These are phyloP conservation scores for Cyberlindnera mycetangii DNA, from an alignment of 805 yeast species.

Conservation along the genomic window DNA sequence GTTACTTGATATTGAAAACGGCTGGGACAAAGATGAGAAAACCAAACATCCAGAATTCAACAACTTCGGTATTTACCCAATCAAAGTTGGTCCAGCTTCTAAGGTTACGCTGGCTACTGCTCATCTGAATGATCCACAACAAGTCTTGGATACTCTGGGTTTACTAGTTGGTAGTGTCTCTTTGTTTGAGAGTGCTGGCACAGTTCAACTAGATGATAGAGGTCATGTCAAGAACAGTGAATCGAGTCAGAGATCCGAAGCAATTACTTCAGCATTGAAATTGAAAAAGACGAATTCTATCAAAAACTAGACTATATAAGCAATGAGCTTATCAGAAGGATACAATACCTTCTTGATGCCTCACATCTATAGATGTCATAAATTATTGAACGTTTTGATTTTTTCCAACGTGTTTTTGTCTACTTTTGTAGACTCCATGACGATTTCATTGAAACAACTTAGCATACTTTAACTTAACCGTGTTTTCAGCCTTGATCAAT, in stretches of 20 bases:
- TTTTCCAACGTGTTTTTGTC: neutral
- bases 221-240: slow-evolving; percentile 57
- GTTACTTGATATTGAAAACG: slow-evolving; percentile 56
- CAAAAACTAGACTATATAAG: too few relatives aligned
- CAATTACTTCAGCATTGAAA: slow-evolving; percentile 21
- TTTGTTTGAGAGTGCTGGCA: slow-evolving; percentile 72
- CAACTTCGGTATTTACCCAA: slow-evolving; percentile 70
- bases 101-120: slow-evolving; percentile 83
- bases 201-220: slow-evolving; percentile 71
- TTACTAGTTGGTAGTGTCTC: slow-evolving; percentile 76
- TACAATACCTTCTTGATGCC: too few relatives aligned
- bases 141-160: slow-evolving; percentile 82
- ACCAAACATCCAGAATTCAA: slow-evolving; percentile 33
- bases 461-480: neutral
- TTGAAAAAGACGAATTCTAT: slow-evolving; percentile 20
- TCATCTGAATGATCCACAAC: slow-evolving; percentile 78
- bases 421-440: neutral
- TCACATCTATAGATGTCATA: neutral
- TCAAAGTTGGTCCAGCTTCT: slow-evolving; percentile 90
- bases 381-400: neutral
- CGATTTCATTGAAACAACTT: slow-evolving; percentile 3
- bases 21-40: slow-evolving; percentile 40
- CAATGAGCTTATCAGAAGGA: neutral
- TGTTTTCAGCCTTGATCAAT: slow-evolving; percentile 15
- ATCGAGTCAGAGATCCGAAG: slow-evolving; percentile 37